Base-by-base conservation (phyloP, 768 basidiomycete species). In the Tylopilus cervinicoccineus region DNA sequence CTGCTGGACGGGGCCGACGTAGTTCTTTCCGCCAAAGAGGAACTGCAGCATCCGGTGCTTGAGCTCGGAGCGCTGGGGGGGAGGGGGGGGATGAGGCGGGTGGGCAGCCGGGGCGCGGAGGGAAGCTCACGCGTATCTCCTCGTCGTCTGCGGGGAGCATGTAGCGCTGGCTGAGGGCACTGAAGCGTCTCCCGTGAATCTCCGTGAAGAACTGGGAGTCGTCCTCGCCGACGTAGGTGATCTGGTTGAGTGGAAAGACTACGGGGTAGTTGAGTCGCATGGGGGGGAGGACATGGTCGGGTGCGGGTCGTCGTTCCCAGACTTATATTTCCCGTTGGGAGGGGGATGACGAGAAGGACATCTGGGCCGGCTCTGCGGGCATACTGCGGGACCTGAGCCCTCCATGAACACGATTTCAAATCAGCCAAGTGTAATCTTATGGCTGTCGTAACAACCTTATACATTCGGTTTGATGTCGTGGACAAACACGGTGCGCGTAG, bases 401-500 rank as follows among this genome's bases (percentile, higher is more conserved):
- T 16, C 28, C 37, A 27, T 45, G 46, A 40, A 19, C 37, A 43
- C 34, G 41, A 61, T 69, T 67, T 66, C 45, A 67, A 67, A 67
- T 67, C 36, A 23, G 5, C 14, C 53, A 52, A 67, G 59, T 53
- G 48, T 63, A 68, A 64, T 56, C 59, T 60, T 53, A 50, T 49
- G n/a, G 46, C 31, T 60, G 29, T 56, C 63, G 64, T 66, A 66
- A 69, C 38, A 58, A 67, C 57, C 45, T 68, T 60, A 69, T 62
- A 52, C 48, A 56, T 60, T 65, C 55, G 63, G 45, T 45, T 83
- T 90, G 65, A 96, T 82, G 62, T 94, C 91, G 66, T 95, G 92
- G 33, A 96, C 83, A 63, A 95, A 84, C 11, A 96, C 86, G 13
- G 91, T 93, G 55, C 80, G 78, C 9, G 93, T 94, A 28, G 87